phyloP scores from a whole-genome alignment of 768 basidiomycete genomes.

The Mycena amicta region DNA sequence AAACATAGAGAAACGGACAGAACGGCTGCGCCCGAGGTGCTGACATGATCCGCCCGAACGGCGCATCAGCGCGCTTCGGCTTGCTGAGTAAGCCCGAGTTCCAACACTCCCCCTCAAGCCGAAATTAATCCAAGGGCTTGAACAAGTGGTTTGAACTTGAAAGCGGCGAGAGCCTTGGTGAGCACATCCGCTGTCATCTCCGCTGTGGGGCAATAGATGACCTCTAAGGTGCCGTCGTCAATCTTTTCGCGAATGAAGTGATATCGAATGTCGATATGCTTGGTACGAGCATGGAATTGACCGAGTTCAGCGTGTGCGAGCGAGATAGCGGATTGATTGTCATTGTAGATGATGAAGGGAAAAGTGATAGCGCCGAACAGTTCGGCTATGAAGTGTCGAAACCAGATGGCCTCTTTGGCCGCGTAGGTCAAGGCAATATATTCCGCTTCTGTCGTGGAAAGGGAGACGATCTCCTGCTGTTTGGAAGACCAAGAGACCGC shows the following conservation, averaged over 20 bases:
- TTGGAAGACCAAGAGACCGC: constrained; percentile 11
- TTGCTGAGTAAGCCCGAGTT: too few species aligned
- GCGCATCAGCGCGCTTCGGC: too few species aligned
- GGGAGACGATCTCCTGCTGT: constrained; percentile 4
- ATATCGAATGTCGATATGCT: constrained; percentile 12
- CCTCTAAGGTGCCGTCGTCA: constrained; percentile 3
- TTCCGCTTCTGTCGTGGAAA: constrained; percentile 9
- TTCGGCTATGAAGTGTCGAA: constrained; percentile 9
- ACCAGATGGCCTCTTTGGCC: constrained; percentile 3
- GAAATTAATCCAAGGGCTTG: constrained; percentile 6
- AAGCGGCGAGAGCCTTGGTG: constrained; percentile 10
- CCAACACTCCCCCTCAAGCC: constrained; percentile 18
- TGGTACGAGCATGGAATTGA: constrained; percentile 12
- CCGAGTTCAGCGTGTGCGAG: constrained; percentile 9
- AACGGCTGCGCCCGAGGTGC: too few species aligned
- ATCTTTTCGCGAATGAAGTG: constrained; percentile 11
- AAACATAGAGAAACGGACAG: too few species aligned
- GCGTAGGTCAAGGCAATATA: constrained; percentile 2
- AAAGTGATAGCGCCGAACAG: background rate
- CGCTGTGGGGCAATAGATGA: constrained; percentile 7
- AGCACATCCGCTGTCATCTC: constrained; percentile 10
- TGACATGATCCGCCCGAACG: too few species aligned
- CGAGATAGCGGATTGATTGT: constrained; percentile 9
- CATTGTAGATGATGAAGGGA: constrained; percentile 8
- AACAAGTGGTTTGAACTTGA: constrained; percentile 9